phyloP scores from a whole-genome alignment of 2,329 filamentous ascomycete species.

The Phaeosphaeria sp. region DNA sequence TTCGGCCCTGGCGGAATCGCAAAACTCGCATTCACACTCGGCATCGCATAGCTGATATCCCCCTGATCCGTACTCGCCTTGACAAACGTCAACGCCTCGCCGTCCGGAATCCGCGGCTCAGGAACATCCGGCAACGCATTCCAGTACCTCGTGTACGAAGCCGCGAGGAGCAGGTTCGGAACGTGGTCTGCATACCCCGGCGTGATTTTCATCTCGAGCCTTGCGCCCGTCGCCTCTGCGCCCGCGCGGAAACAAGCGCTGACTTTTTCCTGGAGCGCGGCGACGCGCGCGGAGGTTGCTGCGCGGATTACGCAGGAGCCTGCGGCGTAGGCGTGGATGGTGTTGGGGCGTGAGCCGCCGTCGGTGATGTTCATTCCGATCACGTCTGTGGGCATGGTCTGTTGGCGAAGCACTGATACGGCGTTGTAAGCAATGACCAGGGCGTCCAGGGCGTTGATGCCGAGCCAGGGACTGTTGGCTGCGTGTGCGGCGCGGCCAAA shows the following conservation, averaged over 20 bases:
- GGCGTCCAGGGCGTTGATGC: slow-evolving; percentile 51
- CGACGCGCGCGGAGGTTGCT: slow-evolving; percentile 31
- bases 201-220: slow-evolving; percentile 51
- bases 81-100: slow-evolving; percentile 24
- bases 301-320: slow-evolving; percentile 49
- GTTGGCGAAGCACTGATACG: slow-evolving; percentile 46
- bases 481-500: slow-evolving; percentile 45
- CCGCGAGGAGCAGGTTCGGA: slow-evolving; percentile 58
- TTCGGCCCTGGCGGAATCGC: slow-evolving; percentile 48
- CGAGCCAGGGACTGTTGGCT: slow-evolving; percentile 48
- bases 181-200: slow-evolving; percentile 62
- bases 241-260: slow-evolving; percentile 56
- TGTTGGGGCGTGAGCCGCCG: slow-evolving; percentile 42
- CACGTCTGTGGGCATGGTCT: slow-evolving; percentile 49
- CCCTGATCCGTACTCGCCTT: slow-evolving; percentile 67
- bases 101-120: slow-evolving; percentile 17
- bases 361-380: slow-evolving; percentile 44
- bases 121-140: slow-evolving; percentile 22
- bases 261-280: slow-evolving; percentile 40
- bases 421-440: slow-evolving; percentile 42
- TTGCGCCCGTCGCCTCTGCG: slow-evolving; percentile 59
- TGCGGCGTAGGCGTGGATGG: slow-evolving; percentile 50
- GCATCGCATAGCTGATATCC: slow-evolving; percentile 64
- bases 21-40: slow-evolving; percentile 61
- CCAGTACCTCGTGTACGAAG: slow-evolving; percentile 39